These are phyloP conservation scores for Davidsoniella virescens DNA, from an alignment of 2,329 filamentous ascomycete genomes.

Conservation along the genomic window DNA sequence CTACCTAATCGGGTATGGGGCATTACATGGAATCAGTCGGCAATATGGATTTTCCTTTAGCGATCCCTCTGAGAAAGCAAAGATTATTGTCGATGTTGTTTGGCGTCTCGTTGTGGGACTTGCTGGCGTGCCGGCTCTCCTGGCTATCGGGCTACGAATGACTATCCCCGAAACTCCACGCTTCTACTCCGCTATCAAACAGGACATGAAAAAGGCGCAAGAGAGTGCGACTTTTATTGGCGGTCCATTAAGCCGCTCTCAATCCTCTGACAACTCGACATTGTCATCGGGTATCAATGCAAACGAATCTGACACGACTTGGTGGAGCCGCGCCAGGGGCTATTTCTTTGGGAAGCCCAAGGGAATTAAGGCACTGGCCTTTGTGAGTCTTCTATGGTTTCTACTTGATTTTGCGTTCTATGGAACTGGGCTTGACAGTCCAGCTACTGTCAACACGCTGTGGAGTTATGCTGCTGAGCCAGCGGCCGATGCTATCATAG, in stretches of 20 bases:
- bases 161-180: slow-evolving; percentile 34
- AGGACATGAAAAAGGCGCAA: slow-evolving; percentile 16
- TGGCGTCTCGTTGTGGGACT: slow-evolving; percentile 34
- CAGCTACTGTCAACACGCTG: slow-evolving; percentile 22
- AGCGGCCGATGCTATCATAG: slow-evolving; percentile 5
- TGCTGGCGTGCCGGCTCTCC: slow-evolving; percentile 28
- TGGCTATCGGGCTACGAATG: slow-evolving; percentile 31
- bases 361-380: slow-evolving; percentile 23
- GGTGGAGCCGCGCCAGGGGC: slow-evolving; percentile 7
- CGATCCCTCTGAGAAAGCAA: slow-evolving; percentile 10
- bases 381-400: slow-evolving; percentile 33
- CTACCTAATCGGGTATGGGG: slow-evolving; percentile 35
- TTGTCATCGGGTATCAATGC: neutral
- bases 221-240: slow-evolving; percentile 10
- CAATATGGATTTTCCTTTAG: slow-evolving; percentile 6
- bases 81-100: slow-evolving; percentile 26
- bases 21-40: slow-evolving; percentile 17
- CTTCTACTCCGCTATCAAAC: slow-evolving; percentile 16
- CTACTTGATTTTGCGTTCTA: slow-evolving; percentile 40
- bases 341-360: slow-evolving; percentile 14
- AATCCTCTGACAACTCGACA: slow-evolving; percentile 10
- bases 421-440: slow-evolving; percentile 32
- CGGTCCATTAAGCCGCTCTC: slow-evolving; percentile 1
- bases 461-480: slow-evolving; percentile 16
- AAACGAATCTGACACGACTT: slow-evolving; percentile 2